Percentiles rank a stretch among this genome's conserved stretches.
These are phyloP conservation scores for Penicillium sp. DNA, from an alignment of 2,329 filamentous ascomycete genomes.

Conservation along the genomic window DNA sequence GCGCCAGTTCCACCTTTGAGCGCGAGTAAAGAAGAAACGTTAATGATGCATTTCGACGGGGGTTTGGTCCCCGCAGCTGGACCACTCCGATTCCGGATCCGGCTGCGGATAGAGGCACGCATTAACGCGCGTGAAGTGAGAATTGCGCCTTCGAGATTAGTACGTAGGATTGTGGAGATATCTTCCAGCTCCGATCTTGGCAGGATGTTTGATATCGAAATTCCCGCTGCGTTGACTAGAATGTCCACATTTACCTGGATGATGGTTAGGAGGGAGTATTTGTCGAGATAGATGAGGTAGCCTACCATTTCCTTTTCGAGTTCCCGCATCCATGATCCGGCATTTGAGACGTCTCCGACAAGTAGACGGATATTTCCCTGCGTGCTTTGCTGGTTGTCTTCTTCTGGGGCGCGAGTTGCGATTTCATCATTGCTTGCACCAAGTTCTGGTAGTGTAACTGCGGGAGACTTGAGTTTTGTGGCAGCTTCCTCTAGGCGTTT, in stretches of 20 bases:
- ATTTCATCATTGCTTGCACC: constrained; percentile 10
- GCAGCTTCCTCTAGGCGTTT: constrained; percentile 47
- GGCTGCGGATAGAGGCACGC: constrained; percentile 36
- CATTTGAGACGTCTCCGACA: constrained; percentile 41
- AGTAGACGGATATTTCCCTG: constrained; percentile 31
- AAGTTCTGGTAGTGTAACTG: background rate
- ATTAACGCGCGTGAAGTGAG: constrained; percentile 42
- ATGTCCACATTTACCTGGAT: constrained; percentile 50
- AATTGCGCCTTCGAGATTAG: constrained; percentile 62
- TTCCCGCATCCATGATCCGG: constrained; percentile 35
- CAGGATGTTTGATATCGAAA: constrained; percentile 66
- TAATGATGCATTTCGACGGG: constrained; percentile 73
- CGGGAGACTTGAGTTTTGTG: constrained; percentile 18
- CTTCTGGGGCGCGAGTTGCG: constrained; percentile 22
- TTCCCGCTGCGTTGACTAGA: constrained; percentile 77
- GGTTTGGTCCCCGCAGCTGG: constrained; percentile 49
- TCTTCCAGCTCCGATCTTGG: constrained; percentile 52
- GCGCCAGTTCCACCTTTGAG: constrained; percentile 68
- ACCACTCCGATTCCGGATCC: constrained; percentile 25
- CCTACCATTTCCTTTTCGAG: constrained; percentile 43
- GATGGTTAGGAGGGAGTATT: background rate
- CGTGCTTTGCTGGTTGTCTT: constrained; percentile 13
- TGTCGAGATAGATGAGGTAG: background rate
- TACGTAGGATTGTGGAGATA: constrained; percentile 61
- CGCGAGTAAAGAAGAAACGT: constrained; percentile 75